Base-by-base conservation (phyloP, 495 filamentous ascomycete genomes). In the Podospora comata region DNA sequence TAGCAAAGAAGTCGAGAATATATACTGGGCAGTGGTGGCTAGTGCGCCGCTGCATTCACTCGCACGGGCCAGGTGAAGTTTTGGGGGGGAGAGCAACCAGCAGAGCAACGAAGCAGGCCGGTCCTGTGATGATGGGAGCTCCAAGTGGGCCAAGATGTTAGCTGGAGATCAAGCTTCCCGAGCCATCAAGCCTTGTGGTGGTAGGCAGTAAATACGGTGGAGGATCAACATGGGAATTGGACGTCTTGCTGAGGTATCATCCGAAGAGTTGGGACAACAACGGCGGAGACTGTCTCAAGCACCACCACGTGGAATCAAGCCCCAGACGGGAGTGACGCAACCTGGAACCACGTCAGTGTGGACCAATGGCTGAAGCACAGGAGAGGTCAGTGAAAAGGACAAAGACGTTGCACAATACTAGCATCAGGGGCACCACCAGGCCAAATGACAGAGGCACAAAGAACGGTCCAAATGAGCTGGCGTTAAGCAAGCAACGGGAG, bases 11-110 rank as follows among this genome's bases (percentile, higher is more conserved):
- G 39, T 0, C 1, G 19, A 0, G 0, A 2, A 48, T 67, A 64
- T 64, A 57, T 67, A 67, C 3, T 7, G 0, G 2, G 23, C 0
- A 11, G 3, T 5, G 65, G 55, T 67, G 68, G 61, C 16, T 65
- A 60, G 65, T 70, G 68, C 68, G 60, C 68, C 27, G 4, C 26
- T 69, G 68, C 27, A 65, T n/a, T 18, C 60, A 53, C 55, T 30
- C 28, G 62, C 67, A 68, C 67, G 67, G 39, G 39, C 13, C 39
- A 13, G 7, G 1, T 68, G 67, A 68, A 20, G 18, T 56, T 26
- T 9, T 11, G 7, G 30, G 30, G 30, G 30, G 30, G 23, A 1
- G 30, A 32, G 30, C 30, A 32, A 32, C 30, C 30, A 32, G 4
- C 30, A 32, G 30, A 32, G 30, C 30, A 32, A 32, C 30, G 4